Evolutionary conservation across 768 basidiomycete species (phyloP), one percentile per base, ranked within the genome.

Genomic region (Lactifluus rugatus): DNA sequence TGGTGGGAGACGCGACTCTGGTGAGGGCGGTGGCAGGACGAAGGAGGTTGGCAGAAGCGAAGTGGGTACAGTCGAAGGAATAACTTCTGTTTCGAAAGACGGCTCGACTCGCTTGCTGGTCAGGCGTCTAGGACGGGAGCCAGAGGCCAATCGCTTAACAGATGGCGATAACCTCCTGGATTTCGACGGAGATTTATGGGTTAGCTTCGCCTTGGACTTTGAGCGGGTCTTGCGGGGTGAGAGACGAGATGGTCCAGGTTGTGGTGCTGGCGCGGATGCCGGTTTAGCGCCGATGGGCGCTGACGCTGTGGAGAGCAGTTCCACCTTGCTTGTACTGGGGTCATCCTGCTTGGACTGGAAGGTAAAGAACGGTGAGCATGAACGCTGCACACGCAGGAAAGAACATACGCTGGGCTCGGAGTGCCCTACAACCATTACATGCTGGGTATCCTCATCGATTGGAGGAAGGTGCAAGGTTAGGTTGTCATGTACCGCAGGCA

Each of bases 11-110:
- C 83, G 80, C 1, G 87, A 78, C 21, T 78, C 76, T 14, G 87
- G 88, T 8, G 87, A 87, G 2, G 84, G 87, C 2, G 87, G 87
- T 14, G 89, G 89, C 3, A 91, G 78, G 1, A 87, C 82, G 60
- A 91, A 91, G 14, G 85, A 79, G 10, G 80, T 83, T 3, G 86
- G 79, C 23, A 88, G 75, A 32, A 85, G 55, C 1, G 67, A 66
- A 3, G 66, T 50, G 14, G 62, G 51, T 14, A 66, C 65, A 1
- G 48, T 58, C 25, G 69, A 66, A 4, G 74, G 73, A 34, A 80
- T 77, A 23, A 80, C 70, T 63, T 81, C 81, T 41, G 80, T 81
- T 61, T 81, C 80, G 59, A 76, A 80, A 8, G 79, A 70, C 25
- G 78, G 74, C 53, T 75, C 71, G 17, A 74, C 44, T 4, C 58